phyloP scores from a whole-genome alignment of 306 rosid genomes.

The Vigna unguiculata region DNA sequence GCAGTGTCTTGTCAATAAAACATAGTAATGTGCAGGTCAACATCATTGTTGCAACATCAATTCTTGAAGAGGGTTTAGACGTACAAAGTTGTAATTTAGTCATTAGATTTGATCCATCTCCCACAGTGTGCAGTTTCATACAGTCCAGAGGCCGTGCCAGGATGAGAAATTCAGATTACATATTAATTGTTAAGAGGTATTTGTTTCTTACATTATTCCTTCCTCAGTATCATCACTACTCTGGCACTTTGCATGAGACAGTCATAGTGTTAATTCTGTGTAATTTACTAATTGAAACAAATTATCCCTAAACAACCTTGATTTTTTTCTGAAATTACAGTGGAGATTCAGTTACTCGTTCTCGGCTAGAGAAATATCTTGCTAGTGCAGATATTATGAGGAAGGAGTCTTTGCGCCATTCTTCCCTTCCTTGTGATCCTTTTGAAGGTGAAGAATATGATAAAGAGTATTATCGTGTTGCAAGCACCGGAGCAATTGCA shows the following conservation, averaged over 20 bases:
- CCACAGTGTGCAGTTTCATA: slow-evolving; percentile 86
- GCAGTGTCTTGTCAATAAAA: slow-evolving; percentile 30
- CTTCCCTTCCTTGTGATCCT: slow-evolving; percentile 65
- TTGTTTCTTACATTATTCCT: neutral
- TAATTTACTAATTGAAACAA: neutral
- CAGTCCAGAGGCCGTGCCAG: slow-evolving; percentile 97
- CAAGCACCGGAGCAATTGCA: slow-evolving; percentile 75
- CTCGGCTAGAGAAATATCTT: slow-evolving; percentile 73
- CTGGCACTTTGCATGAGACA: neutral
- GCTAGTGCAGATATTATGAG: slow-evolving; percentile 72
- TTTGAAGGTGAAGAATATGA: slow-evolving; percentile 51
- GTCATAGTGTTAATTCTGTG: neutral
- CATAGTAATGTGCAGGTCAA: slow-evolving; percentile 64
- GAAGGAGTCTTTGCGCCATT: slow-evolving; percentile 66
- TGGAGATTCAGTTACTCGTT: slow-evolving; percentile 62
- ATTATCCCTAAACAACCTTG: neutral
- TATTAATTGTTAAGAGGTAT: slow-evolving; percentile 83
- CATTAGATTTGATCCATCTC: slow-evolving; percentile 84
- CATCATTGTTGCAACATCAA: slow-evolving; percentile 91
- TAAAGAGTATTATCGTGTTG: slow-evolving; percentile 61
- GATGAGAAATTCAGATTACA: slow-evolving; percentile 72
- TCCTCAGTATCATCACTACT: neutral
- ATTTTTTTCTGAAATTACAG: slow-evolving; percentile 56
- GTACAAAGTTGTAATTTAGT: slow-evolving; percentile 91
- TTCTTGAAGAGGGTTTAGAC: slow-evolving; percentile 95